Percentiles rank a stretch among this genome's conserved stretches.
Evolutionary conservation across 805 yeast species (phyloP).

Genomic region (Kregervanrija delftensis): DNA sequence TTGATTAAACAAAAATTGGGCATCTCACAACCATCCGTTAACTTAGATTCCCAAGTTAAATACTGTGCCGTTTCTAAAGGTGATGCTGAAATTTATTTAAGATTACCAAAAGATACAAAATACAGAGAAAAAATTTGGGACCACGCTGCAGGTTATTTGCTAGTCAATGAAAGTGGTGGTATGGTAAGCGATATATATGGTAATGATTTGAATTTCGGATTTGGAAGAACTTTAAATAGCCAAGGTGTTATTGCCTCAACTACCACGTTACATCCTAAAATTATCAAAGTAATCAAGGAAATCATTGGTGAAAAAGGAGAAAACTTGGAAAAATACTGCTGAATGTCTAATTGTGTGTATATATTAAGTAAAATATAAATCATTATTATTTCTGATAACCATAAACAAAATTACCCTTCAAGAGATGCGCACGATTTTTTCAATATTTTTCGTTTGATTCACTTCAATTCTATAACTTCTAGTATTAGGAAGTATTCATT

Average conservation of each 20-base stretch:
- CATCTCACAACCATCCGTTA: constrained; percentile 53
- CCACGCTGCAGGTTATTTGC: constrained; percentile 91
- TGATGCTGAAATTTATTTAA: constrained; percentile 83
- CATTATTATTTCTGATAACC: no score
- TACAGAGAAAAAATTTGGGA: constrained; percentile 98
- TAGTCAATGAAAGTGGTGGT: constrained; percentile 90
- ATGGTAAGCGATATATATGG: constrained; percentile 81
- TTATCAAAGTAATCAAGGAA: constrained; percentile 41
- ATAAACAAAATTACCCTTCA: background rate
- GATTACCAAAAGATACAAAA: constrained; percentile 69
- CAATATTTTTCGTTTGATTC: no score
- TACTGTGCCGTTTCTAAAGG: constrained; percentile 90
- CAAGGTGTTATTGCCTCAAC: constrained; percentile 92
- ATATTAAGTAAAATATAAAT: no score
- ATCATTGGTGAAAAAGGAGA: constrained; percentile 30
- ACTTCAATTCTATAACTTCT: no score
- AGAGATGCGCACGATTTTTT: background rate
- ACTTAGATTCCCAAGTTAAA: constrained; percentile 93
- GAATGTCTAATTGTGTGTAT: background rate
- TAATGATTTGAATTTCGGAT: constrained; percentile 66
- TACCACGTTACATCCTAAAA: constrained; percentile 38
- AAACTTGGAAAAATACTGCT: constrained; percentile 19
- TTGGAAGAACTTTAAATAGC: constrained; percentile 73
- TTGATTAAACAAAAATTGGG: constrained; percentile 58
- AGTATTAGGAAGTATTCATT: no score